These are phyloP conservation scores for Naganishia onofrii DNA, from an alignment of 768 basidiomycete species.

Conservation along the genomic window DNA sequence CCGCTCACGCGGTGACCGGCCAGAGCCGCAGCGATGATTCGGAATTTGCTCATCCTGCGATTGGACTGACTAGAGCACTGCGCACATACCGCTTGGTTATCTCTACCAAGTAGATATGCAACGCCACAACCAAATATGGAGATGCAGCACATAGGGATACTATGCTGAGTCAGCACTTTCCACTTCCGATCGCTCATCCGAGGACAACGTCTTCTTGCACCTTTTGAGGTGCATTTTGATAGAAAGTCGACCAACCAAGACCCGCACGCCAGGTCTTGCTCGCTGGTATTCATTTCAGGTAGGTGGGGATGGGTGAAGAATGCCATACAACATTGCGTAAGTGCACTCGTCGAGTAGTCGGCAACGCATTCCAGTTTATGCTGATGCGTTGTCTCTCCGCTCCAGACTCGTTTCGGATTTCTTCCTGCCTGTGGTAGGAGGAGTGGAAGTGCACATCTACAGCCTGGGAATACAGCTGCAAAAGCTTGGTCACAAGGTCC, in stretches of 20 bases:
- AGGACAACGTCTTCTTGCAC: neutral
- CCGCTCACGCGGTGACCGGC: no score
- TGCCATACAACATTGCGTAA: constrained; percentile 20
- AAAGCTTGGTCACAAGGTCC: constrained; percentile 76
- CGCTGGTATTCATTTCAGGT: neutral
- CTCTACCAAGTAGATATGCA: no score
- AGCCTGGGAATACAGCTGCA: constrained; percentile 82
- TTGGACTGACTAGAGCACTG: no score
- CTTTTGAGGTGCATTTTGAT: neutral
- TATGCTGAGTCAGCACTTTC: neutral
- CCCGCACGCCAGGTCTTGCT: no score
- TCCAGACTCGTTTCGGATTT: constrained; percentile 92
- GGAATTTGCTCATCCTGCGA: no score
- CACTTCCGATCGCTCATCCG: neutral
- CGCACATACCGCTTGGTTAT: no score
- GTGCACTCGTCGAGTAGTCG: neutral
- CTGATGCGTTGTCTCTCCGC: neutral
- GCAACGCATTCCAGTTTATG: neutral
- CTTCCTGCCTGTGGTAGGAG: constrained; percentile 89
- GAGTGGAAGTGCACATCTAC: constrained; percentile 95
- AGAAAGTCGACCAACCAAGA: neutral
- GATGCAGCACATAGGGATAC: neutral
- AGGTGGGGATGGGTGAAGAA: neutral
- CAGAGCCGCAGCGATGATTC: no score
- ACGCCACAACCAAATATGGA: no score